Evolutionary conservation across 495 filamentous ascomycete genomes (phyloP).

Genomic region (Penicillium manginii): DNA sequence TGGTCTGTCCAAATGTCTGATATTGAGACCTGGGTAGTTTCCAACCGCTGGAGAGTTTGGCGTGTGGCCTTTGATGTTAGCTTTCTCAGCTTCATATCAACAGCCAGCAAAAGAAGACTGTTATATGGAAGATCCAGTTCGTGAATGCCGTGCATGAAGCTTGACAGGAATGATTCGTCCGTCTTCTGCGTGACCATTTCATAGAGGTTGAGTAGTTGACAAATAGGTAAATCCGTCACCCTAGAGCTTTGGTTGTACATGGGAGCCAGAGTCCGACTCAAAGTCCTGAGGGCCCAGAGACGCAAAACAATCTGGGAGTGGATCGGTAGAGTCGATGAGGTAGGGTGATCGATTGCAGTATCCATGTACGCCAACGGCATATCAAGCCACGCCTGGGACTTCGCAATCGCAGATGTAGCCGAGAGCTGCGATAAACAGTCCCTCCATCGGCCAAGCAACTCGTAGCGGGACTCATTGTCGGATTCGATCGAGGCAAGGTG

Average conservation of each 20-base stretch:
- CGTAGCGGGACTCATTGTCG: constrained; percentile 13
- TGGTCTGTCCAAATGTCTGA: constrained; percentile 34
- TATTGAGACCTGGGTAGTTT: constrained; percentile 35
- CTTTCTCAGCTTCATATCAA: constrained; percentile 31
- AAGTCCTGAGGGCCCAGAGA: constrained; percentile 40
- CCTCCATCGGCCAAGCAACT: constrained; percentile 37
- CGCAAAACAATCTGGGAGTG: constrained; percentile 39
- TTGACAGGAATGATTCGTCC: constrained; percentile 31
- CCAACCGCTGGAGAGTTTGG: constrained; percentile 33
- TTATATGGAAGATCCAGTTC: constrained; percentile 39
- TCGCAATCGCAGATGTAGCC: constrained; percentile 25
- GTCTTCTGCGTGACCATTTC: constrained; percentile 15
- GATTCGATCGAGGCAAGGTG: constrained; percentile 22
- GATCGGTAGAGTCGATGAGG: constrained; percentile 9
- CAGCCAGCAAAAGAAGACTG: constrained; percentile 33
- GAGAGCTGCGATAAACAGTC: constrained; percentile 31
- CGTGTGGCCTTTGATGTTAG: constrained; percentile 28
- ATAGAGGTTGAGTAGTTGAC: constrained; percentile 38
- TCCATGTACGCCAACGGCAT: constrained; percentile 13
- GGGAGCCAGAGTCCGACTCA: constrained; percentile 30
- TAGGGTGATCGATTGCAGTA: neutral
- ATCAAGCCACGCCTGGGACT: constrained; percentile 34
- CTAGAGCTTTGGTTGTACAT: constrained; percentile 24
- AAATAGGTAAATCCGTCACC: constrained; percentile 30
- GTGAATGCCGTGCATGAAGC: constrained; percentile 36